These are phyloP conservation scores for Tillandsia fasciculata DNA, from an alignment of 176 grass and related monocot genomes.

Conservation along the genomic window DNA sequence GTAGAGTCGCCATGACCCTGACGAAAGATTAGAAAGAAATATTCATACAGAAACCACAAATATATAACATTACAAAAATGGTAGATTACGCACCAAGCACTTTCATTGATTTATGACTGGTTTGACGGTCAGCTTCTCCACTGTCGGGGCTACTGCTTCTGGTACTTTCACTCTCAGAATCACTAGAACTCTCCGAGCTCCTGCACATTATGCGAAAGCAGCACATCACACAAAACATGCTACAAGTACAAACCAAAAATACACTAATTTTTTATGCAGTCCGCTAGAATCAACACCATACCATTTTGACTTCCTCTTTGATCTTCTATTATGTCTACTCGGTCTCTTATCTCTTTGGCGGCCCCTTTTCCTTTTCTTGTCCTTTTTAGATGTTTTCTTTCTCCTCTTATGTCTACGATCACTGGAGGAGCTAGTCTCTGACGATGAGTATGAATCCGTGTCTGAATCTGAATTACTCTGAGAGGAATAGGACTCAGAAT, in stretches of 20 bases:
- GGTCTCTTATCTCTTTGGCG: slow-evolving; percentile 35
- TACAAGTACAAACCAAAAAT: not conserved
- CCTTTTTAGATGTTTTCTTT: slow-evolving; percentile 58
- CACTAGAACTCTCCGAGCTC: slow-evolving; percentile 42
- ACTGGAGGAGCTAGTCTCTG: slow-evolving; percentile 67
- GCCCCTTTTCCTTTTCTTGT: slow-evolving; percentile 51
- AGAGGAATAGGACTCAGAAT: slow-evolving; percentile 50
- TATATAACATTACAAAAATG: not conserved
- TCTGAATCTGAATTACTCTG: slow-evolving; percentile 54
- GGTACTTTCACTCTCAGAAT: slow-evolving; percentile 38
- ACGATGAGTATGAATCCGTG: slow-evolving; percentile 41
- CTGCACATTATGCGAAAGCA: slow-evolving; percentile 14
- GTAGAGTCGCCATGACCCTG: no score
- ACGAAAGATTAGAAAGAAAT: not conserved
- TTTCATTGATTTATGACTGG: slow-evolving; percentile 1
- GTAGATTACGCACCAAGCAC: not conserved
- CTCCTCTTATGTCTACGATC: slow-evolving; percentile 50
- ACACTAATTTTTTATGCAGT: not conserved
- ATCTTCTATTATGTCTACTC: slow-evolving; percentile 24
- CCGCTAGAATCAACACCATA: slow-evolving; percentile 18
- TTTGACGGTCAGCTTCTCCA: slow-evolving; percentile 18
- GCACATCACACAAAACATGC: not conserved
- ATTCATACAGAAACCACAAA: not conserved
- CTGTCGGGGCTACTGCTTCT: slow-evolving; percentile 33
- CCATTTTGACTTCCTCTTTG: slow-evolving; percentile 39